These are phyloP conservation scores for Punctularia strigosozonata DNA, from an alignment of 768 basidiomycete genomes.

Conservation along the genomic window DNA sequence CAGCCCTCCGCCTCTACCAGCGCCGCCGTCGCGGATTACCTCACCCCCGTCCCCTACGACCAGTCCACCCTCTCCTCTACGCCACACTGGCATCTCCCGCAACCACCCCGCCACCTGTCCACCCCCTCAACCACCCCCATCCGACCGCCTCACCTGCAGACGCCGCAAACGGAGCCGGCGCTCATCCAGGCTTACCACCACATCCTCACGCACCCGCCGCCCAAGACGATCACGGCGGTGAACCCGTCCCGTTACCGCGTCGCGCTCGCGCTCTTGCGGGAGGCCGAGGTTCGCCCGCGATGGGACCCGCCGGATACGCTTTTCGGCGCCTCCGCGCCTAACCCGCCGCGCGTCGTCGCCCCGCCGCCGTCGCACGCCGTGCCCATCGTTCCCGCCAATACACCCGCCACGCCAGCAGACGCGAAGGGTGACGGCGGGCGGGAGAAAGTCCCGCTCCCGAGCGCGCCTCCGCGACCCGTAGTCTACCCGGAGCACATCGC, in stretches of 20 bases:
- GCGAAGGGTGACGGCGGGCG: constrained; percentile 41
- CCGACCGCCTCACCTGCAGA: constrained; percentile 22
- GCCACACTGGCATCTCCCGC: constrained; percentile 60
- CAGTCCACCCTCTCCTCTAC: constrained; percentile 57
- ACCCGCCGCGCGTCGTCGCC: constrained; percentile 47
- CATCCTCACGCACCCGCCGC: constrained; percentile 59
- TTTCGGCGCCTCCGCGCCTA: constrained; percentile 45
- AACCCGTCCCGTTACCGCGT: constrained; percentile 64
- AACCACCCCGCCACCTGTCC: constrained; percentile 15
- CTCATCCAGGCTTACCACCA: constrained; percentile 66
- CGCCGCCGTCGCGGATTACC: constrained; percentile 60
- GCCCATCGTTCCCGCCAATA: constrained; percentile 21
- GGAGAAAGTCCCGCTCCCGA: constrained; percentile 34
- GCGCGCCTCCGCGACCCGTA: constrained; percentile 24
- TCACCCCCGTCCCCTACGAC: constrained; percentile 61
- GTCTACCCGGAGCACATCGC: constrained; percentile 42
- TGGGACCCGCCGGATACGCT: constrained; percentile 64
- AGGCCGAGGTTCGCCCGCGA: constrained; percentile 42
- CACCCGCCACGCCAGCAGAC: constrained; percentile 15
- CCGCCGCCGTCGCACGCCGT: constrained; percentile 59
- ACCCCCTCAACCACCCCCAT: constrained; percentile 5
- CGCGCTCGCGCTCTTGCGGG: constrained; percentile 56
- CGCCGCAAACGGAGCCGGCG: constrained; percentile 50
- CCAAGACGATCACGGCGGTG: constrained; percentile 30
- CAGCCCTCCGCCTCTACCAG: constrained; percentile 27